Evolutionary conservation across 176 grass and related monocot species (phyloP).

Genomic region (Rhipidocladum racemiflorum): DNA sequence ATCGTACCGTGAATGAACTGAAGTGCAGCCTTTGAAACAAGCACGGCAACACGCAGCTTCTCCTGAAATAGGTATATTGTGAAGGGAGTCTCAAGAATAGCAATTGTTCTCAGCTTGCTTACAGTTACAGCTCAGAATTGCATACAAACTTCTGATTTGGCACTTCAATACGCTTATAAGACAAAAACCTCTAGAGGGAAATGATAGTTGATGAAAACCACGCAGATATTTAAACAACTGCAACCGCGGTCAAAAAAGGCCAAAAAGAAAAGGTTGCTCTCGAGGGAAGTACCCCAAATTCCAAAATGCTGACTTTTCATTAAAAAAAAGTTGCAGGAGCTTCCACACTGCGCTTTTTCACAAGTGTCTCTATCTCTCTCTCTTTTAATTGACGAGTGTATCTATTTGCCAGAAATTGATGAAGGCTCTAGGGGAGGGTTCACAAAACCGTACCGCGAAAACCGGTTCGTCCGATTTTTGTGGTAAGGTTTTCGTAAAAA

Average conservation of each 20-base stretch:
- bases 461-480: too few relatives aligned
- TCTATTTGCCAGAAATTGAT: neutral
- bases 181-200: neutral
- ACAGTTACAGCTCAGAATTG: slow-evolving; percentile 6
- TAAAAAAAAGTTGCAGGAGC: neutral
- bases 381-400: neutral
- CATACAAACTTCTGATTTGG: neutral
- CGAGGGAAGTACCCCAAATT: neutral
- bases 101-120: slow-evolving; percentile 9
- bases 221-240: neutral
- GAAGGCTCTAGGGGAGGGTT: too few relatives aligned
- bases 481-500: too few relatives aligned
- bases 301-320: neutral
- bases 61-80: slow-evolving; percentile 50
- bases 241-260: neutral
- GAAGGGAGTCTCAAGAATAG: slow-evolving; percentile 6
- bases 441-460: too few relatives aligned
- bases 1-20: slow-evolving; percentile 77
- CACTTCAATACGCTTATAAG: neutral
- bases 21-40: slow-evolving; percentile 95
- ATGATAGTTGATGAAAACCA: neutral
- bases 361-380: neutral
- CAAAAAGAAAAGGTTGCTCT: neutral
- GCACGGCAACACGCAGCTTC: slow-evolving; percentile 86
- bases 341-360: neutral